Evolutionary conservation across 169 alveolate genomes (phyloP).

Genomic region (Plasmodium berghei): DNA sequence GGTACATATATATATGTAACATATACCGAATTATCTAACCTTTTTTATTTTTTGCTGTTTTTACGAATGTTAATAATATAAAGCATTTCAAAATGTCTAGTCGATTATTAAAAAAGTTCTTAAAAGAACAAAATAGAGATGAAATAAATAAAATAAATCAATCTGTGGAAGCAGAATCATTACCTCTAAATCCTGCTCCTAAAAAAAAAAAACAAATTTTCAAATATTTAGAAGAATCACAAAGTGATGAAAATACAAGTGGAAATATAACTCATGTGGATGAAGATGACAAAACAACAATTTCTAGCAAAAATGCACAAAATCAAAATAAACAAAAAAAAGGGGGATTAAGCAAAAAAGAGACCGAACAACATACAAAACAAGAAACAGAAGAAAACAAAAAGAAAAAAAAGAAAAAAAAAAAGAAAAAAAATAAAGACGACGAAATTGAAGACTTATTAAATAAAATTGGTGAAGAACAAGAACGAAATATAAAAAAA

Average conservation of each 20-base stretch:
- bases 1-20: neutral
- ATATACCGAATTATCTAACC: neutral
- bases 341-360: too few relatives aligned
- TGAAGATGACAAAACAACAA: neutral
- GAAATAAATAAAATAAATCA: slow-evolving; percentile 42
- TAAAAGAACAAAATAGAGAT: slow-evolving; percentile 56
- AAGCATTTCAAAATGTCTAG: slow-evolving; percentile 41
- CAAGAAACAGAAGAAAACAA: too few relatives aligned
- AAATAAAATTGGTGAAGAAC: neutral
- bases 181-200: neutral
- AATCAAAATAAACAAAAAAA: too few relatives aligned
- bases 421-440: neutral
- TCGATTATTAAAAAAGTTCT: slow-evolving; percentile 30
- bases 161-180: slow-evolving; percentile 7
- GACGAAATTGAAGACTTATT: neutral
- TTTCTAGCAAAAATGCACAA: too few relatives aligned
- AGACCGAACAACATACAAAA: too few relatives aligned
- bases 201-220: slow-evolving; percentile 44
- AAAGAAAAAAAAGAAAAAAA: too few relatives aligned
- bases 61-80: too few relatives aligned
- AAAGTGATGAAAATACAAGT: neutral
- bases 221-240: slow-evolving; percentile 23
- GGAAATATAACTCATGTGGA: neutral
- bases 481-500: neutral
- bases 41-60: neutral